Evolutionary conservation across 805 yeast genomes (phyloP).

Genomic region (Myxozyma monticola): DNA sequence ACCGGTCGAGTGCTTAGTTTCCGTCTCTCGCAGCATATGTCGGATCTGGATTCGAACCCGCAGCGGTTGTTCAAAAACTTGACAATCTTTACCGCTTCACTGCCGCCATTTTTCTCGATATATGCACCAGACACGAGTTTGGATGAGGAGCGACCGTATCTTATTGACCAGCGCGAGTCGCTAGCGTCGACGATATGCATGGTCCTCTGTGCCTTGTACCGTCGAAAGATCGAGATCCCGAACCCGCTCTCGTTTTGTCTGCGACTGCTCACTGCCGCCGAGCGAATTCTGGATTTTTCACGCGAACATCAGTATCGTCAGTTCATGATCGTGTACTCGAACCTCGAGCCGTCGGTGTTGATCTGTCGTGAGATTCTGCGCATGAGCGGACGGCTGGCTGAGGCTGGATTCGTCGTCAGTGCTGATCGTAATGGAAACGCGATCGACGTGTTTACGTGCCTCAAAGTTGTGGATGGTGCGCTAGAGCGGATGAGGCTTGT

Average conservation of each 20-base stretch:
- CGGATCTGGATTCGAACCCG: conserved; percentile 23
- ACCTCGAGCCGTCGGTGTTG: conserved; percentile 27
- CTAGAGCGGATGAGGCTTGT: conserved; percentile 13
- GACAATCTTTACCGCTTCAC: conserved; percentile 21
- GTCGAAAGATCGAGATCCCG: conserved; percentile 24
- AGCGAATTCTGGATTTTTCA: conserved; percentile 7
- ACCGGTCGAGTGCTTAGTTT: conserved; percentile 20
- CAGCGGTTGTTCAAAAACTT: conserved; percentile 20
- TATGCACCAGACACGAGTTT: conserved; percentile 26
- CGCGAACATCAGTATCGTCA: conserved; percentile 26
- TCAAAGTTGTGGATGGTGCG: conserved; percentile 25
- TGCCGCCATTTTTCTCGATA: conserved; percentile 25
- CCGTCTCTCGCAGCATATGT: conserved; percentile 11
- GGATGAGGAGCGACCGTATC: conserved; percentile 17
- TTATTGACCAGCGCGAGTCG: conserved; percentile 19
- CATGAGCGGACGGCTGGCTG: conserved; percentile 26
- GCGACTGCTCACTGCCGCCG: conserved; percentile 25
- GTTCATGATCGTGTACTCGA: conserved; percentile 27
- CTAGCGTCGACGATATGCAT: conserved; percentile 27
- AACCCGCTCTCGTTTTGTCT: conserved; percentile 27
- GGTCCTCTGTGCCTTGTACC: conserved; percentile 25
- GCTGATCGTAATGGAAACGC: conserved; percentile 21
- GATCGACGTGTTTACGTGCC: conserved; percentile 26
- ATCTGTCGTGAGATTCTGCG: conserved; percentile 29
- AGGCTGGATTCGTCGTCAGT: conserved; percentile 18